These are phyloP conservation scores for Melampsora larici-populina DNA, from an alignment of 1,284 basidiomycete species.

Conservation along the genomic window DNA sequence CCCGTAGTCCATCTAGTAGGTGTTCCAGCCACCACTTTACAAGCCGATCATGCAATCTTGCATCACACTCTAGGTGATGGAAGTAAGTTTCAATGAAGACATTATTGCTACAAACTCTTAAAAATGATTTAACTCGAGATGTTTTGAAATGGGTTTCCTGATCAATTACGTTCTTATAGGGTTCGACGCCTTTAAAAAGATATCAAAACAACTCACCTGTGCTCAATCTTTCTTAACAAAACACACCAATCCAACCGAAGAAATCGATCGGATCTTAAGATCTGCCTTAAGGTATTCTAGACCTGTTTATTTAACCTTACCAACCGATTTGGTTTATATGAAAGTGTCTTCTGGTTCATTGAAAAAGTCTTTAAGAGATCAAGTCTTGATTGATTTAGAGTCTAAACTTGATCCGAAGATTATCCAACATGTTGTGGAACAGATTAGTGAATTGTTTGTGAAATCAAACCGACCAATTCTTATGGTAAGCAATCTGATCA, in stretches of 20 bases:
- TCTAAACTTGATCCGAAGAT: conserved; percentile 60
- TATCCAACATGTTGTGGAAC: background rate
- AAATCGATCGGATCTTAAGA: conserved; percentile 76
- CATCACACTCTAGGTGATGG: conserved; percentile 54
- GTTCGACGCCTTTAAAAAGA: conserved; percentile 72
- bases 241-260: conserved; percentile 44
- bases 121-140: no score
- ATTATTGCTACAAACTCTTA: no score
- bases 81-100: no score
- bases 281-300: conserved; percentile 72
- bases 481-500: background rate
- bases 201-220: conserved; percentile 70
- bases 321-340: conserved; percentile 73
- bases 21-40: conserved; percentile 71
- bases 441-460: background rate
- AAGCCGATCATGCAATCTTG: conserved; percentile 58
- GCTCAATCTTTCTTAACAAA: conserved; percentile 63
- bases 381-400: conserved; percentile 68
- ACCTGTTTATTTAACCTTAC: conserved; percentile 83
- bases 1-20: conserved; percentile 90
- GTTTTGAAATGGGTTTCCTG: no score
- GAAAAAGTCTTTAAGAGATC: conserved; percentile 57
- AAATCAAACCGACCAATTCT: background rate
- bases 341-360: conserved; percentile 68
- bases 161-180: no score